Base-by-base conservation (phyloP, 78 protist species). In the Diacronema lutheri region DNA sequence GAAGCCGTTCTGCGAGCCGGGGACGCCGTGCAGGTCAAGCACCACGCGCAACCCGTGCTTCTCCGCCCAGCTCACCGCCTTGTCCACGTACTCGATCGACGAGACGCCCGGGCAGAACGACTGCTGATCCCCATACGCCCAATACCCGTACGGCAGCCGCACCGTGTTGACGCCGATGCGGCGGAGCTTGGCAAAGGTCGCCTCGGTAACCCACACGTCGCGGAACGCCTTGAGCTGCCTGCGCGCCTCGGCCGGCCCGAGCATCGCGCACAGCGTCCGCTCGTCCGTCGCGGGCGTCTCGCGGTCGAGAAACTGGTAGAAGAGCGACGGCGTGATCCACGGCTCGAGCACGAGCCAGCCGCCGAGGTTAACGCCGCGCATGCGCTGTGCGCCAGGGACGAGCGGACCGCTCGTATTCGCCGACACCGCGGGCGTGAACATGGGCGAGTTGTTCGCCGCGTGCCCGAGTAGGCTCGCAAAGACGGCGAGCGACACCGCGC, bases 311-410 rank as follows among this genome's bases (percentile, higher is more conserved):
- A 68, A 68, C 76, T 72, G 62, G 62, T 72, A 38, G 80, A 72
- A 72, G 60, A 72, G 80, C 16, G 23, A 12, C 38, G 80, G 80
- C 60, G 60, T 38, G 38, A 72, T 72, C 80, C 80, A 72, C 80
- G 80, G 80, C 80, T 72, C 80, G 26, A 72, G 80, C 33, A 72
- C 80, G 62, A 72, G 60, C 80, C 80, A 72, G 10, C 80, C 80
- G 33, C 80, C 80, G 20, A 72, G 80, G 60, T 72, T 72, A 25
- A 58, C 64, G 20, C 64, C 64, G 26, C 64, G 64, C 64, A 58
- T 44, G 50, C 7, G 50, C 16, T 7, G 50, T 44, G 50, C 50
- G 50, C 16, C 16, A 9, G n/a, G 16, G 50, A 44, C 50, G 50
- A 7, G 50, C 16, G 50, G 3, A 7, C 16, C 50, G 50, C 7